phyloP scores from a whole-genome alignment of 495 filamentous ascomycete genomes.

The Neurospora terricola region DNA sequence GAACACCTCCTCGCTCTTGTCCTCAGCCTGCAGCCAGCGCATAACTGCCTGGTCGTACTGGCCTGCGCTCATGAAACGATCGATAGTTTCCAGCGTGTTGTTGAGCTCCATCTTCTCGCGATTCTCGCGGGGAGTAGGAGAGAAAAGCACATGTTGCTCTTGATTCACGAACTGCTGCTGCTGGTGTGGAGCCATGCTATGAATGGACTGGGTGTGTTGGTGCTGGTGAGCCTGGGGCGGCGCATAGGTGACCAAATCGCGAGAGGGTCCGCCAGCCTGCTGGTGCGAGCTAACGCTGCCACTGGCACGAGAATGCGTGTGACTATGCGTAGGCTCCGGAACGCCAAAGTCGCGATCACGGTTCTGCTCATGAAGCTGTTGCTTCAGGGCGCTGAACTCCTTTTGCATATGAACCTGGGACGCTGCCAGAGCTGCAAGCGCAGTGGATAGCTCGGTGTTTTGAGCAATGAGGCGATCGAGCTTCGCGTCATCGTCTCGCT shows the following conservation, averaged over 20 bases:
- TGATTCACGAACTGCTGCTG: conserved; percentile 20
- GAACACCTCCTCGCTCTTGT: conserved; percentile 68
- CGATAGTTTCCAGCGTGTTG: conserved; percentile 53
- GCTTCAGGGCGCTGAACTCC: conserved; percentile 15
- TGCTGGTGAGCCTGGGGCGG: conserved; percentile 4
- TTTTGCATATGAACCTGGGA: conserved; percentile 38
- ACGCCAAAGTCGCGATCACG: conserved; percentile 3
- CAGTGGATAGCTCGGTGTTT: conserved; percentile 61
- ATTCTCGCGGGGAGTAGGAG: conserved; percentile 23
- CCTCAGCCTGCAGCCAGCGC: conserved; percentile 76
- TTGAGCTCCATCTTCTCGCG: conserved; percentile 50
- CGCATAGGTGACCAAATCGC: conserved; percentile 18
- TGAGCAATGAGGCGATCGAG: conserved; percentile 72
- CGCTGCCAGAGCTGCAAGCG: conserved; percentile 59
- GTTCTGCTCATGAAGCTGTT: conserved; percentile 13
- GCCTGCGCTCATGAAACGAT: conserved; percentile 51
- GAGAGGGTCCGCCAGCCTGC: conserved; percentile 5
- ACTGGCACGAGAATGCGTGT: conserved; percentile 7
- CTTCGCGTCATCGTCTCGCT: conserved; percentile 60
- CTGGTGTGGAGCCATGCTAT: conserved; percentile 23
- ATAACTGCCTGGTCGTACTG: conserved; percentile 57
- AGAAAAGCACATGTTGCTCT: conserved; percentile 27
- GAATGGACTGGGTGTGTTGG: conserved; percentile 9
- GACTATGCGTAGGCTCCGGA: conserved; percentile 5
- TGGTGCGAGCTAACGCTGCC: conserved; percentile 14